These are phyloP conservation scores for Cercophora samala DNA, from an alignment of 495 filamentous ascomycete species.

Conservation along the genomic window DNA sequence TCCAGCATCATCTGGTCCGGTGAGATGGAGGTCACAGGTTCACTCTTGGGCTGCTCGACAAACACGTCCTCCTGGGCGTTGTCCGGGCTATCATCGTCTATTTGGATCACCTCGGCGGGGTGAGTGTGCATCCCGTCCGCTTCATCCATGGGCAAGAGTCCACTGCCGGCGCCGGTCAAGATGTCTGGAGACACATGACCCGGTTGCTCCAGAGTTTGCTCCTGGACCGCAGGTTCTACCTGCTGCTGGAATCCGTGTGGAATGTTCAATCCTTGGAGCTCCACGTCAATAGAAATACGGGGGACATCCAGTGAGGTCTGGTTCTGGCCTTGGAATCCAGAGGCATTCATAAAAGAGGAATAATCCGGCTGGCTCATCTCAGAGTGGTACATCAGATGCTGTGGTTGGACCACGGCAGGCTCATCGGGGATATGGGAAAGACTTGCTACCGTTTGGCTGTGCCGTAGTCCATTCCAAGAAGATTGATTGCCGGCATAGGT, in stretches of 20 bases:
- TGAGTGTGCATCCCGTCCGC: not conserved
- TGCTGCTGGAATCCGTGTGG: not conserved
- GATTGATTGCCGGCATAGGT: not conserved
- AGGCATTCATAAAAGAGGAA: not conserved
- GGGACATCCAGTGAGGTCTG: not conserved
- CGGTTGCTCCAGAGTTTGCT: not conserved
- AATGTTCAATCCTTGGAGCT: not conserved
- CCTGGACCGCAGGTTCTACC: not conserved
- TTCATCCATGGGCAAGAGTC: not conserved
- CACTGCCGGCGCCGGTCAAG: not conserved
- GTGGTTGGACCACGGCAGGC: not conserved
- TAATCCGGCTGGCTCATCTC: slow-evolving; percentile 13
- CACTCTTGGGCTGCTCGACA: slow-evolving; percentile 5
- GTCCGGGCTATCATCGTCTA: slow-evolving; percentile 6
- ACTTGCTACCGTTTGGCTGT: not conserved
- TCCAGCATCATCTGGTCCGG: slow-evolving; percentile 10
- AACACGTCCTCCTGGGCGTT: not conserved
- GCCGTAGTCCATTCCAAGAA: slow-evolving; percentile 16
- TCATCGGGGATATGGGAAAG: not conserved
- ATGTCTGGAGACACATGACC: slow-evolving; percentile 14
- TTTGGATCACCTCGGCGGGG: slow-evolving; percentile 4
- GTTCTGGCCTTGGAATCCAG: not conserved
- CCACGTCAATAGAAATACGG: slow-evolving; percentile 12
- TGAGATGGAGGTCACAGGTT: not conserved
- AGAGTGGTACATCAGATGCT: not conserved